Conservation (phyloP, 345 rosid species). For the Populus alba region DNA sequence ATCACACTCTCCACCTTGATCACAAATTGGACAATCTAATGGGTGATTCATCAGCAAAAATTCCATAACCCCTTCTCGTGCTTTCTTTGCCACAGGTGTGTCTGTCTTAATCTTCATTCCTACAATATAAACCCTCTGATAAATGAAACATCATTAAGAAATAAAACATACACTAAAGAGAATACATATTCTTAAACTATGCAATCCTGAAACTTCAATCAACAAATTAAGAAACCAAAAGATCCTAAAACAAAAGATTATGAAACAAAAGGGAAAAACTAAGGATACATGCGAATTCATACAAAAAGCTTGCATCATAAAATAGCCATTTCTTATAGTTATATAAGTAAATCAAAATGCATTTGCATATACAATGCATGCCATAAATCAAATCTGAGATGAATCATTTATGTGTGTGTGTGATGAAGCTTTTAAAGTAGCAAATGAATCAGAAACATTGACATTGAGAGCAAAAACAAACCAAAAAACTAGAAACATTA, state of each 20-base stretch:
- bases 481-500: background rate
- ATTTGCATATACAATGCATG: background rate
- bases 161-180: background rate
- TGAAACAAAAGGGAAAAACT: background rate
- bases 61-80: conserved; percentile 98
- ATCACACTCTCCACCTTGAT: conserved; percentile 99
- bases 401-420: background rate
- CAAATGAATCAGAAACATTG: background rate
- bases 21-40: conserved; percentile 95
- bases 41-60: conserved; percentile 97
- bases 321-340: background rate
- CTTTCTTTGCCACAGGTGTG: conserved; percentile 92
- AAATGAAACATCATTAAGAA: conserved; percentile 5
- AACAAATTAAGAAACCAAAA: background rate
- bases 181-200: background rate
- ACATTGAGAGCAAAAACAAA: background rate
- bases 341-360: background rate
- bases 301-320: background rate
- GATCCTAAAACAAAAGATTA: background rate
- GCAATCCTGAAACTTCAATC: background rate
- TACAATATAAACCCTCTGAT: conserved; percentile 20
- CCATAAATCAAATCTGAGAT: background rate
- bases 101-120: conserved; percentile 99
- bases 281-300: background rate
- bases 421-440: background rate